These are phyloP conservation scores for Hypseocharis bilobata DNA, from an alignment of 441 rosid species.

Conservation along the genomic window DNA sequence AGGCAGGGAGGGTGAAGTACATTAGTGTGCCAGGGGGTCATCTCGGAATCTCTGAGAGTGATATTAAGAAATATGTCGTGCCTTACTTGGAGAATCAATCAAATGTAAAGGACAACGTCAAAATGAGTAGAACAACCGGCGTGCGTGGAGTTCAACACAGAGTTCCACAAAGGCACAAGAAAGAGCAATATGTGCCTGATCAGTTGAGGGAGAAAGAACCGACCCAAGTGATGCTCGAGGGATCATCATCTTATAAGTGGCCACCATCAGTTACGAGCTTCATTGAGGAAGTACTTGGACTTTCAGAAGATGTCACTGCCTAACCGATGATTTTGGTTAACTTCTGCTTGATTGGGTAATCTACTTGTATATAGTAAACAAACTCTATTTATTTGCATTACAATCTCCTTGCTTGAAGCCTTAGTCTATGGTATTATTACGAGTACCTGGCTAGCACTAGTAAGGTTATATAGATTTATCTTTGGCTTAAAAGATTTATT, in stretches of 20 bases:
- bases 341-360: not conserved
- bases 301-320: constrained; percentile 10
- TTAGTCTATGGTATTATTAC: not conserved
- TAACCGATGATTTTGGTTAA: not conserved
- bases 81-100: constrained; percentile 40
- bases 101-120: not conserved
- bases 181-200: constrained; percentile 10
- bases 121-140: not conserved
- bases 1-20: constrained; percentile 47
- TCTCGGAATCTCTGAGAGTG: constrained; percentile 44
- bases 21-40: constrained; percentile 50
- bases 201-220: constrained; percentile 9
- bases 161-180: constrained; percentile 11
- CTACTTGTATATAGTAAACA: not conserved
- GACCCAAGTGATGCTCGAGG: constrained; percentile 22
- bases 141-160: constrained; percentile 8
- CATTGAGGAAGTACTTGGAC: constrained; percentile 26
- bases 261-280: constrained; percentile 31
- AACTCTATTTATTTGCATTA: not conserved
- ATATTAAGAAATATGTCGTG: constrained; percentile 40
- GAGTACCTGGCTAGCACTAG: too few relatives aligned
- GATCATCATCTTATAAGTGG: constrained; percentile 27
- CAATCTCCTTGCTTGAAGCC: too few relatives aligned
- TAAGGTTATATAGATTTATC: too few relatives aligned
- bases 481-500: too few relatives aligned